Percentiles rank a stretch among this genome's conserved stretches.
Conservation (phyloP, 495 filamentous ascomycete genomes). For the Achaetomiella virescens region DNA sequence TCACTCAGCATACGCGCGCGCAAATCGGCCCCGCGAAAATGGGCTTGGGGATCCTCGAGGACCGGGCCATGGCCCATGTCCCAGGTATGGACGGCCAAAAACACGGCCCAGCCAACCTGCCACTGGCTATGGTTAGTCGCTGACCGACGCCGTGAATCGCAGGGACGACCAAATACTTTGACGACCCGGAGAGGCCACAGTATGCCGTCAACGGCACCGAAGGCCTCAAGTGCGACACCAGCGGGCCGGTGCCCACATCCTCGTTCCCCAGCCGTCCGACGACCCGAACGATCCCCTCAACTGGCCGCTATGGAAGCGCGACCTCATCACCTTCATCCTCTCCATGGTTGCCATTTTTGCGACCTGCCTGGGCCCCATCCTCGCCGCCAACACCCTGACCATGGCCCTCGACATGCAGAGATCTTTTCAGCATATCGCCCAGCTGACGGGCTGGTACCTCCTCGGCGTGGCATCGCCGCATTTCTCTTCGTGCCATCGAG, state of each 20-base stretch:
- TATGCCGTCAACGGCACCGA: constrained; percentile 33
- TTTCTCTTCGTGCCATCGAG: constrained; percentile 80
- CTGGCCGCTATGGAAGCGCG: constrained; percentile 84
- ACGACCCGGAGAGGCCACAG: constrained; percentile 45
- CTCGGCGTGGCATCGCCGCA: constrained; percentile 76
- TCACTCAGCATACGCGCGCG: not conserved
- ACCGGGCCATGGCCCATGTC: constrained; percentile 55
- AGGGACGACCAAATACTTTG: constrained; percentile 63
- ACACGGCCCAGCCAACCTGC: not conserved
- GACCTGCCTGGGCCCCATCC: constrained; percentile 70
- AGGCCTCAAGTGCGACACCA: constrained; percentile 66
- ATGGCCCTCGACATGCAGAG: constrained; percentile 52
- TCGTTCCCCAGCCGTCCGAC: constrained; percentile 75
- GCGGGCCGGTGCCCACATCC: constrained; percentile 57
- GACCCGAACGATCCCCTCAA: constrained; percentile 78
- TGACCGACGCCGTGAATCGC: constrained; percentile 10
- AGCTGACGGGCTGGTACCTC: constrained; percentile 83
- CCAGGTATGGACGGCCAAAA: constrained; percentile 51
- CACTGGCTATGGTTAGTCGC: not conserved
- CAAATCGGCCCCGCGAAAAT: constrained; percentile 39
- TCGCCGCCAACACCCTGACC: constrained; percentile 79
- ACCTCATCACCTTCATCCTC: constrained; percentile 69
- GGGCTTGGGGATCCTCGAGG: constrained; percentile 78
- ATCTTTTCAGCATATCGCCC: constrained; percentile 64
- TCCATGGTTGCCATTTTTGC: constrained; percentile 77